These are phyloP conservation scores for Carex myosuroides DNA, from an alignment of 176 grass and related monocot species.

Conservation along the genomic window DNA sequence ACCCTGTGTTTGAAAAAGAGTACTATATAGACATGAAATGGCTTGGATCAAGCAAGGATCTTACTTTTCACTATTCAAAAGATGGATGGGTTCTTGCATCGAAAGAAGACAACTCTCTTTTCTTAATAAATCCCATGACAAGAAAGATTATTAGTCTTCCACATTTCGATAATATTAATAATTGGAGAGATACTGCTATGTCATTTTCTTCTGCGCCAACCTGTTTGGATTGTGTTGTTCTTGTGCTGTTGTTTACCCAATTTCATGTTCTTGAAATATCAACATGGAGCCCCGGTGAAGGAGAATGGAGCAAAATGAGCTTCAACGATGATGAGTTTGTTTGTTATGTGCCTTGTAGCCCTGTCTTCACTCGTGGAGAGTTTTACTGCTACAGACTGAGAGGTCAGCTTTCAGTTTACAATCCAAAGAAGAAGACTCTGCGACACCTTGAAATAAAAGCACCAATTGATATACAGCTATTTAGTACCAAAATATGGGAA, in stretches of 20 bases:
- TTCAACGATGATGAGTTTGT: background rate
- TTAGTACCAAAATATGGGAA: background rate
- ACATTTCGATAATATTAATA: background rate
- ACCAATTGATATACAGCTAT: background rate
- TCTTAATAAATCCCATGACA: conserved; percentile 24
- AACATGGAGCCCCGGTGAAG: conserved; percentile 1
- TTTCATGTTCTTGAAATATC: background rate
- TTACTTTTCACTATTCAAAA: conserved; percentile 8
- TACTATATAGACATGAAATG: background rate
- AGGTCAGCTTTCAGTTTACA: conserved; percentile 9
- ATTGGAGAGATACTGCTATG: background rate
- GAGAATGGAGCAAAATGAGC: background rate
- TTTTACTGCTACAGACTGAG: conserved; percentile 4
- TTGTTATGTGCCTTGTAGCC: background rate
- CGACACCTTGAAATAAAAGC: background rate
- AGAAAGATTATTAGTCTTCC: background rate
- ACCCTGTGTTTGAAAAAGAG: conserved; percentile 10
- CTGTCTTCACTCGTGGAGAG: background rate
- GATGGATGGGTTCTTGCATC: conserved; percentile 25
- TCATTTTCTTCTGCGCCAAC: background rate
- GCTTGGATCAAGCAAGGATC: background rate
- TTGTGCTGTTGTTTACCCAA: background rate
- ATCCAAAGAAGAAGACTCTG: background rate
- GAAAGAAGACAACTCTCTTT: background rate
- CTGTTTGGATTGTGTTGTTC: background rate